Percentiles rank a stretch among this genome's conserved stretches.
phyloP scores from a whole-genome alignment of 1,139 yeast genomes.

The Candida tropicalis region DNA sequence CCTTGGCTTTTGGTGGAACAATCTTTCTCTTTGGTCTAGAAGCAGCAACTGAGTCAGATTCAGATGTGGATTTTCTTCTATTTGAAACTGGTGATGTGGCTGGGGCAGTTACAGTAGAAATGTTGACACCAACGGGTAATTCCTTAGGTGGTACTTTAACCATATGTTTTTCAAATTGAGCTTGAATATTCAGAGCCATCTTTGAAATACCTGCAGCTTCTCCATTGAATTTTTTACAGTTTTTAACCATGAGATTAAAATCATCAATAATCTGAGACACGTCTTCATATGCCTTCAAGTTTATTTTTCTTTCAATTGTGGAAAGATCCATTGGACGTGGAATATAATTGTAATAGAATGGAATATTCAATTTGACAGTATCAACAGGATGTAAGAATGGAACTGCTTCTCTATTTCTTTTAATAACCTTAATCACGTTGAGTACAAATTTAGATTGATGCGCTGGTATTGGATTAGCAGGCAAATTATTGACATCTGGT shows the following conservation, averaged over 20 bases:
- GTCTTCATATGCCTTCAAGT: constrained; percentile 67
- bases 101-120: constrained; percentile 49
- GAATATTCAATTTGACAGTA: constrained; percentile 83
- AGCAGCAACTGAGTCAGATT: constrained; percentile 44
- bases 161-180: constrained; percentile 92
- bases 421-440: constrained; percentile 76
- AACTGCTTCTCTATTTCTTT: constrained; percentile 86
- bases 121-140: constrained; percentile 50
- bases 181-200: constrained; percentile 89
- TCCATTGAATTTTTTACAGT: constrained; percentile 87
- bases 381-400: constrained; percentile 94
- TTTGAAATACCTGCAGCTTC: constrained; percentile 78
- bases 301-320: constrained; percentile 83
- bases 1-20: constrained; percentile 95
- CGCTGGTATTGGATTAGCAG: constrained; percentile 73
- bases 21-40: constrained; percentile 90
- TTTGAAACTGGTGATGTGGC: constrained; percentile 37
- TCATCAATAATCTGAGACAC: constrained; percentile 74
- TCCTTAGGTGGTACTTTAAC: constrained; percentile 87
- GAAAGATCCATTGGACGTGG: constrained; percentile 91
- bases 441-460: constrained; percentile 79
- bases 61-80: constrained; percentile 44
- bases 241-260: constrained; percentile 80
- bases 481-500: constrained; percentile 71
- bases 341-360: constrained; percentile 83